Evolutionary conservation across 306 rosid species (phyloP).

Genomic region (Herpetospermum pedunculosum): DNA sequence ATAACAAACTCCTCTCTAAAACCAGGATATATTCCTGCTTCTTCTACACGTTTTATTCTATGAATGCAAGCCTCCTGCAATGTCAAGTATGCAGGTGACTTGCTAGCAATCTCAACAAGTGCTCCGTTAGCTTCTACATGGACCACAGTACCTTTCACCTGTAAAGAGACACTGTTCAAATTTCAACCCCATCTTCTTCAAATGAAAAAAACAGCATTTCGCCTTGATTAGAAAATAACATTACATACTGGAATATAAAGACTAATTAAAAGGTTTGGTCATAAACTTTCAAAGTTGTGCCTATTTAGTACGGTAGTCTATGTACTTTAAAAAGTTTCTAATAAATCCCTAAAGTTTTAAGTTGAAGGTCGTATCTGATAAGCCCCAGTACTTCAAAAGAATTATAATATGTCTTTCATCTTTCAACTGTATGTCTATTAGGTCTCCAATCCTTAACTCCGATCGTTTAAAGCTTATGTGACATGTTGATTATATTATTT

Average conservation of each 20-base stretch:
- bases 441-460: neutral
- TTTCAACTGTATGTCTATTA: neutral
- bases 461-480: neutral
- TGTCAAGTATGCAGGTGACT: conserved; percentile 79
- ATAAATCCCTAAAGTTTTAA: neutral
- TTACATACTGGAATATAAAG: neutral
- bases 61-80: conserved; percentile 57
- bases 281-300: neutral
- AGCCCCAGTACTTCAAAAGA: neutral
- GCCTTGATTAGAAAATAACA: neutral
- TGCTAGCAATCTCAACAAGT: conserved; percentile 64
- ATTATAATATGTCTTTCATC: neutral
- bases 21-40: conserved; percentile 66
- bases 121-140: conserved; percentile 57
- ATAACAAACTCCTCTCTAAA: conserved; percentile 68
- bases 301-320: no score
- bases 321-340: no score
- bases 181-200: neutral
- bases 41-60: conserved; percentile 54
- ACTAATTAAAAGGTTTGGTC: neutral
- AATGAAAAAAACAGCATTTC: neutral
- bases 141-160: conserved; percentile 78
- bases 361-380: neutral
- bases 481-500: neutral
- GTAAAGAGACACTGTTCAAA: conserved; percentile 9